Percentiles rank a stretch among this genome's conserved stretches.
Conservation (phyloP, 768 basidiomycete species). For the Basidioascus undulatus region DNA sequence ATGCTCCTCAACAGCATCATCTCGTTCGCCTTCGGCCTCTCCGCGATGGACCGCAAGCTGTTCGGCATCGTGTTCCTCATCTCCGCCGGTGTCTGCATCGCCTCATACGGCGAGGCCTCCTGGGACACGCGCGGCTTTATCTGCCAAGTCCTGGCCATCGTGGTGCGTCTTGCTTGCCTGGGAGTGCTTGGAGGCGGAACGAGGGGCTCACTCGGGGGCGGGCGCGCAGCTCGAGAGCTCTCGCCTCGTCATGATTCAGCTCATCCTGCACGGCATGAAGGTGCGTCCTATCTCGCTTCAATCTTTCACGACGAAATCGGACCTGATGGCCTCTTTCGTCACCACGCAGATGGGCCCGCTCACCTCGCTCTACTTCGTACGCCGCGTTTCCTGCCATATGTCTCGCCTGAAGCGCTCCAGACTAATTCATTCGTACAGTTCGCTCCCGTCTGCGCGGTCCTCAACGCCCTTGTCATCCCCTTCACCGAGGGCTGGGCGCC, state of each 20-base stretch:
- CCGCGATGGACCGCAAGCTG: constrained; percentile 62
- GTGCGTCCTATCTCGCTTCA: too few species aligned
- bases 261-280: constrained; percentile 81
- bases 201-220: not conserved
- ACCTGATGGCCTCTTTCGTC: not conserved
- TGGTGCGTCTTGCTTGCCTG: constrained; percentile 27
- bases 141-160: constrained; percentile 65
- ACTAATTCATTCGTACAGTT: constrained; percentile 1
- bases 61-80: constrained; percentile 72
- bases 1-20: constrained; percentile 35
- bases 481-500: constrained; percentile 82
- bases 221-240: constrained; percentile 65
- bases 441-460: constrained; percentile 44
- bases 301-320: not conserved
- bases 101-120: constrained; percentile 53
- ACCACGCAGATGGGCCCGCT: constrained; percentile 94
- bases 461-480: constrained; percentile 65
- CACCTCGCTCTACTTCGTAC: constrained; percentile 67
- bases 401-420: too few species aligned
- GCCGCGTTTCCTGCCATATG: not conserved
- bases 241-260: constrained; percentile 85
- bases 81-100: constrained; percentile 65
- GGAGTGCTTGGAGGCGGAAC: constrained; percentile 13
- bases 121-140: constrained; percentile 58
- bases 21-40: constrained; percentile 69